These are phyloP conservation scores for Brassica nigra DNA, from an alignment of 345 rosid species.

Conservation along the genomic window DNA sequence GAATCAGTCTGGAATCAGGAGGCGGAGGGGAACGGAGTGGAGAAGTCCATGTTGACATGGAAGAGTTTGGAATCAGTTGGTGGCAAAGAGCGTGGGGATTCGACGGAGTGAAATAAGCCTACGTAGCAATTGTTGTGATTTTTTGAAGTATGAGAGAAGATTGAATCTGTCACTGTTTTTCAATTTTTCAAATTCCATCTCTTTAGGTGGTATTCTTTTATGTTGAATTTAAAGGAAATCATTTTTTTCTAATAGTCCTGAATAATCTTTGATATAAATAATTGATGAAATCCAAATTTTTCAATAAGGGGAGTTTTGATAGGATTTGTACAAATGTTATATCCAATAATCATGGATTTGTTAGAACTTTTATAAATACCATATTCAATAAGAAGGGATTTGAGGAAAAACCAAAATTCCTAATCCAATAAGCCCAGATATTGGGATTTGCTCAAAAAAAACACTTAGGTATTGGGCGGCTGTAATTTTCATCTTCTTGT, in stretches of 20 bases:
- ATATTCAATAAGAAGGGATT: background rate
- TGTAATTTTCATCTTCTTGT: too few relatives aligned
- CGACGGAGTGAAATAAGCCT: conserved; percentile 19
- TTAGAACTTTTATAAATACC: background rate
- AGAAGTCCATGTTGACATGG: conserved; percentile 49
- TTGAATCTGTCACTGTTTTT: too few relatives aligned
- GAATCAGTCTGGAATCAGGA: conserved; percentile 17
- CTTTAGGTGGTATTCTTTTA: background rate
- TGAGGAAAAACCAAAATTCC: background rate
- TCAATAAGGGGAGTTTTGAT: too few relatives aligned
- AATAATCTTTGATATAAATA: too few relatives aligned
- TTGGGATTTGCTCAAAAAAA: too few relatives aligned
- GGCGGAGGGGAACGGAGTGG: conserved; percentile 46
- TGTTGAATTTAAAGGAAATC: background rate
- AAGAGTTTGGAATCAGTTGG: conserved; percentile 48
- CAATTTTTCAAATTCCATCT: background rate
- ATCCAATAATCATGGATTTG: background rate
- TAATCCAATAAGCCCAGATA: background rate
- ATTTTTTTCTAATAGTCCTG: background rate
- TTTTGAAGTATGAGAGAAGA: too few relatives aligned
- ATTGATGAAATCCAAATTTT: background rate
- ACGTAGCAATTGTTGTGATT: too few relatives aligned
- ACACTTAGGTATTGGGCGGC: too few relatives aligned
- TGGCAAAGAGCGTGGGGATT: conserved; percentile 45
- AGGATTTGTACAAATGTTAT: background rate